A percentile compares a stretch with the other conserved stretches of the same genome.
Conservation (phyloP, 1,139 yeast genomes). For the Tardiomyces blankii region DNA sequence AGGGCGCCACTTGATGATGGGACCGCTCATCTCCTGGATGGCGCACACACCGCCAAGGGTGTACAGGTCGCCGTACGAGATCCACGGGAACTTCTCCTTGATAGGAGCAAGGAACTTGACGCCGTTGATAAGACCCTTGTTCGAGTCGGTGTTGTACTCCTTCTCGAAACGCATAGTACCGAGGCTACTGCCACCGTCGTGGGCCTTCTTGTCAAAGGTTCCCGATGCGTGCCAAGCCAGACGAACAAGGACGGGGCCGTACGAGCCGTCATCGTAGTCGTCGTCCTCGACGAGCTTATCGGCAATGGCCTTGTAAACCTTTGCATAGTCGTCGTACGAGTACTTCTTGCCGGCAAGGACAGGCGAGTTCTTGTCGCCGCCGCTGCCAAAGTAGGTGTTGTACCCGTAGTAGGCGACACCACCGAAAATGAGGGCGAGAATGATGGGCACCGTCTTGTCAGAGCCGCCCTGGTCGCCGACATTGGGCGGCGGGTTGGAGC, state of each 20-base stretch:
- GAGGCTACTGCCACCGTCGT: constrained; percentile 69
- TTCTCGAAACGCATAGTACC: constrained; percentile 71
- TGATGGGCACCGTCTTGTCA: background rate
- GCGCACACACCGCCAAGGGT: constrained; percentile 82
- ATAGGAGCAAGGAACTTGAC: constrained; percentile 56
- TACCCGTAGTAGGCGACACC: constrained; percentile 9
- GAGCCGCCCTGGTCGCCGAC: constrained; percentile 9
- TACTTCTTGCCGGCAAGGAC: constrained; percentile 20
- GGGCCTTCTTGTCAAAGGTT: constrained; percentile 47
- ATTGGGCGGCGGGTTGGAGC: constrained; percentile 6
- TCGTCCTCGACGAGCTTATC: constrained; percentile 58
- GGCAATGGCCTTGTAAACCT: constrained; percentile 74
- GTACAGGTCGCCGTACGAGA: constrained; percentile 80
- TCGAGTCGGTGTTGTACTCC: constrained; percentile 60
- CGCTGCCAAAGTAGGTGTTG: constrained; percentile 11
- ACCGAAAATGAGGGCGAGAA: constrained; percentile 10
- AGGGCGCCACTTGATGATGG: constrained; percentile 77
- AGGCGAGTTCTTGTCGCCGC: constrained; percentile 15
- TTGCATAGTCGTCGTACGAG: constrained; percentile 49
- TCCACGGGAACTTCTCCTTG: constrained; percentile 54
- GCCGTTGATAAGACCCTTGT: constrained; percentile 60
- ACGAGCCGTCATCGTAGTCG: constrained; percentile 67
- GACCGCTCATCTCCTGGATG: constrained; percentile 80
- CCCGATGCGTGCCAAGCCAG: constrained; percentile 74
- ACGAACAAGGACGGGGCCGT: constrained; percentile 56